phyloP scores from a whole-genome alignment of 495 filamentous ascomycete genomes.

The Xylaria grammica region DNA sequence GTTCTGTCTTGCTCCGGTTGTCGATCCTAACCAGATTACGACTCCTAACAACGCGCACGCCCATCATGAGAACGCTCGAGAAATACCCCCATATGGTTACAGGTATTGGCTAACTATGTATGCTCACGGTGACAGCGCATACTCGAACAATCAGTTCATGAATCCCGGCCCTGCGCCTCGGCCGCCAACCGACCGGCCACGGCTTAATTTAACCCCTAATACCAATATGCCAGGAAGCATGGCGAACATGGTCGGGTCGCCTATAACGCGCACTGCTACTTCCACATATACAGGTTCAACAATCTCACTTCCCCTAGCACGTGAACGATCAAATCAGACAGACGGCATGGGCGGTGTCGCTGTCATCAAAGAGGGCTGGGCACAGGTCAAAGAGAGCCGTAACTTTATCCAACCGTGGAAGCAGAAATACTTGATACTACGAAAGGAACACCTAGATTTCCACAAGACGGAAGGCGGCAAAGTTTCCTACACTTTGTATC shows the following conservation, averaged over 20 bases:
- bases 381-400: slow-evolving; percentile 86
- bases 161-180: slow-evolving; percentile 94
- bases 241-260: slow-evolving; percentile 73
- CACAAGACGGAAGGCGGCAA: slow-evolving; percentile 88
- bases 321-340: slow-evolving; percentile 63
- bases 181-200: slow-evolving; percentile 83
- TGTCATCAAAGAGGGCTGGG: slow-evolving; percentile 86
- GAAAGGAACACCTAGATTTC: slow-evolving; percentile 88
- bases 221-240: slow-evolving; percentile 78
- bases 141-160: slow-evolving; percentile 82
- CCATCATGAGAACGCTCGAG: background rate
- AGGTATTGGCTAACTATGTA: slow-evolving; percentile 24
- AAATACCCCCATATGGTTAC: background rate
- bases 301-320: slow-evolving; percentile 68
- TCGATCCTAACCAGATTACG: background rate
- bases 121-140: slow-evolving; percentile 51
- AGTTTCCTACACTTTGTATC: slow-evolving; percentile 74
- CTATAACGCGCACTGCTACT: slow-evolving; percentile 57
- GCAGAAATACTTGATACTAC: slow-evolving; percentile 83
- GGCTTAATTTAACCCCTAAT: slow-evolving; percentile 75
- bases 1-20: background rate
- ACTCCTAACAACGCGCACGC: background rate
- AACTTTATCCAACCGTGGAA: slow-evolving; percentile 83
- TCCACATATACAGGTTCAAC: slow-evolving; percentile 69
- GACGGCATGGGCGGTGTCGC: slow-evolving; percentile 67